Evolutionary conservation across 2,329 filamentous ascomycete genomes (phyloP).

Genomic region (Claviceps humidiphila): DNA sequence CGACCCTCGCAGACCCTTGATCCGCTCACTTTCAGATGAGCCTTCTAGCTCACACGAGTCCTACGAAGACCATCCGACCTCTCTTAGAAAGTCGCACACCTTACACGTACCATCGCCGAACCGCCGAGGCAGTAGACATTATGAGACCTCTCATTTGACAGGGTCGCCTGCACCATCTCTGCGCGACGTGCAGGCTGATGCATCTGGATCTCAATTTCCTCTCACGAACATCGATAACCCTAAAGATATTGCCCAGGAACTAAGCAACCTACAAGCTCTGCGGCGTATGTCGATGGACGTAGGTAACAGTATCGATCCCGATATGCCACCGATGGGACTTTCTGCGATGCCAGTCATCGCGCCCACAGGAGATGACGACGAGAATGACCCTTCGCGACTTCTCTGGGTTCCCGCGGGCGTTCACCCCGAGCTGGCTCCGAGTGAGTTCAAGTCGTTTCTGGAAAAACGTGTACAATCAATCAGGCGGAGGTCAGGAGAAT

Average conservation of each 20-base stretch:
- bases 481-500: slow-evolving; percentile 67
- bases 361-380: slow-evolving; percentile 61
- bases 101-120: slow-evolving; percentile 25
- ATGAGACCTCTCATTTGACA: slow-evolving; percentile 30
- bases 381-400: slow-evolving; percentile 75
- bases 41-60: slow-evolving; percentile 15
- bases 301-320: slow-evolving; percentile 55
- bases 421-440: slow-evolving; percentile 87
- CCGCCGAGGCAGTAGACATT: slow-evolving; percentile 27
- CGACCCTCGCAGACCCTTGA: slow-evolving; percentile 27
- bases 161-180: slow-evolving; percentile 40
- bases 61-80: slow-evolving; percentile 19
- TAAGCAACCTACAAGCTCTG: slow-evolving; percentile 83
- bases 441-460: slow-evolving; percentile 92
- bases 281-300: slow-evolving; percentile 93
- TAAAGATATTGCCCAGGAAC: slow-evolving; percentile 77
- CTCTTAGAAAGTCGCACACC: slow-evolving; percentile 31
- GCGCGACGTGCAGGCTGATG: slow-evolving; percentile 44
- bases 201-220: slow-evolving; percentile 55
- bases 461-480: slow-evolving; percentile 89
- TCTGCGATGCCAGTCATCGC: slow-evolving; percentile 61
- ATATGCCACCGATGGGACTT: slow-evolving; percentile 56
- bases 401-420: slow-evolving; percentile 94
- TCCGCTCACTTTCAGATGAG: slow-evolving; percentile 34
- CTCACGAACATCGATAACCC: slow-evolving; percentile 84